Evolutionary conservation across 257 asterid genomes (phyloP).

Genomic region (Ajuga chamaepitys): DNA sequence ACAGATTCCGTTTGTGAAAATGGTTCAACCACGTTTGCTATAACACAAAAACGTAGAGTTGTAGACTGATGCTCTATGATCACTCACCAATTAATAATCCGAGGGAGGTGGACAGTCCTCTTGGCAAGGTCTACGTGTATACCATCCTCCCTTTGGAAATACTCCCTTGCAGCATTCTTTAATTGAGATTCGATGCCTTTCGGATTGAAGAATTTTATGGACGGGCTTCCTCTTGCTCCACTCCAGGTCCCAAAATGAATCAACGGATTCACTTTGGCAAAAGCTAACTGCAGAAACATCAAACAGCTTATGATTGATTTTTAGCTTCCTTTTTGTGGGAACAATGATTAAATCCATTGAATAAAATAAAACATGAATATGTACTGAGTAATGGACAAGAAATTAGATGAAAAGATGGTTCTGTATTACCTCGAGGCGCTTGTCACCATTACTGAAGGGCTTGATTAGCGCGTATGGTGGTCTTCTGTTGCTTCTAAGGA

Average conservation of each 20-base stretch:
- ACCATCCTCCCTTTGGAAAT: slow-evolving; percentile 67
- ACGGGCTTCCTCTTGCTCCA: slow-evolving; percentile 82
- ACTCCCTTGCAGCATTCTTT: slow-evolving; percentile 66
- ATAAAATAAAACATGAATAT: too few relatives aligned
- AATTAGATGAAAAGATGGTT: not conserved
- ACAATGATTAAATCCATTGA: not conserved
- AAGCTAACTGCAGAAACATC: slow-evolving; percentile 44
- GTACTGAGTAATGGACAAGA: too few relatives aligned
- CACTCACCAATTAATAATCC: slow-evolving; percentile 66
- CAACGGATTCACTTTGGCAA: slow-evolving; percentile 49
- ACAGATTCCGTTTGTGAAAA: too few relatives aligned
- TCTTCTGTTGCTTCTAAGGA: slow-evolving; percentile 73
- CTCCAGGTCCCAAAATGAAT: slow-evolving; percentile 82
- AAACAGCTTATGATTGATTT: not conserved
- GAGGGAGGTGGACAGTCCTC: slow-evolving; percentile 64
- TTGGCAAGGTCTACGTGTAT: slow-evolving; percentile 74
- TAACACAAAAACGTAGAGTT: too few relatives aligned
- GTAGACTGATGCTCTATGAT: too few relatives aligned
- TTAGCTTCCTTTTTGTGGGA: too few relatives aligned
- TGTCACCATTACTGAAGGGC: slow-evolving; percentile 72
- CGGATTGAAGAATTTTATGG: slow-evolving; percentile 56
- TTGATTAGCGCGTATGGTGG: slow-evolving; percentile 65
- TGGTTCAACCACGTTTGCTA: too few relatives aligned
- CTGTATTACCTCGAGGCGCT: slow-evolving; percentile 60
- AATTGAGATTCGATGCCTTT: slow-evolving; percentile 60